Evolutionary conservation across 73 alveolate species (phyloP), one percentile per base, ranked within the genome.

Genomic region (Stentor coeruleus): DNA sequence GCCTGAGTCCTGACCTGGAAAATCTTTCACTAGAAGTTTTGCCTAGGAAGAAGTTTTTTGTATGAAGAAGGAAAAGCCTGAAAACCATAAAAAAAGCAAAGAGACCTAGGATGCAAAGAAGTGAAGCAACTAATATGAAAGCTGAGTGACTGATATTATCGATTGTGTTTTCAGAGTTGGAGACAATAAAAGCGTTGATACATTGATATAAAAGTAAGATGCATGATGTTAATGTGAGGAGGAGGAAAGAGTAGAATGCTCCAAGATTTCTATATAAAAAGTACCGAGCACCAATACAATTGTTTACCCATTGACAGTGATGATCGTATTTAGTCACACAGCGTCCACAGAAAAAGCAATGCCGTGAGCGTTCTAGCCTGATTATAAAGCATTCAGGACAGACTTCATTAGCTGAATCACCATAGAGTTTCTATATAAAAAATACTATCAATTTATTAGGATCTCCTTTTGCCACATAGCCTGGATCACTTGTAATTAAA

Each of bases 301-400:
- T 92, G 41, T 93, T 91, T 26, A 92, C 87, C 98, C 98, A 92
- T 38, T 91, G 93, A 73, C 98, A 92, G 89, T 92, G 98, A 91
- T 92, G 98, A 74, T 92, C 98, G 40, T 86, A 88, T 87, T 93
- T 90, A 74, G 87, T 95, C 3, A 92, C 96, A 82, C 96, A 92
- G 76, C 87, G 87, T 81, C 90, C 85, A 41, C 98, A 92, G 42
- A 85, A 90, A 58, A 83, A 77, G 42, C 98, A 92, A 87, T 92
- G 98, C 39, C 96, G 80, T 15, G 96, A 90, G 28, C 95, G 81
- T 20, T 85, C 72, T 38, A 96, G 90, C 31, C 95, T 80, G 20
- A 92, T 81, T 4, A 90, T 89, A 35, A 81, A 89, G 83, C 98
- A 92, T n/a, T 60, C 80, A 60, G 80, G 58, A 60, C 80, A 60